A percentile compares a stretch with the other conserved stretches of the same genome.
Evolutionary conservation across 306 rosid species (phyloP).

Genomic region (Echinosophora koreensis): DNA sequence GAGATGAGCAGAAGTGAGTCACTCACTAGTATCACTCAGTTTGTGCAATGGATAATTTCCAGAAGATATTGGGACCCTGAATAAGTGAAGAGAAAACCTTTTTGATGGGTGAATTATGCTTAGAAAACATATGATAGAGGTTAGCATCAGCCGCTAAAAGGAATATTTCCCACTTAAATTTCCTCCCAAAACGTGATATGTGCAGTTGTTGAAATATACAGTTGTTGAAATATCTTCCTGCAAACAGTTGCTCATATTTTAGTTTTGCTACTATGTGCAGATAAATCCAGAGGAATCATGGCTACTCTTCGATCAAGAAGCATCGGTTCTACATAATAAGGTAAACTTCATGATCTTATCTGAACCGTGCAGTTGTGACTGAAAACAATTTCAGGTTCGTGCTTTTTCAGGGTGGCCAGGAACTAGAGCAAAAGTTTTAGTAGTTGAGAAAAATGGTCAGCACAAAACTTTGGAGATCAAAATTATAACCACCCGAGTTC

Average conservation of each 20-base stretch:
- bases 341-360: slow-evolving; percentile 56
- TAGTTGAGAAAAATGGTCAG: slow-evolving; percentile 60
- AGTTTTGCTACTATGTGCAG: slow-evolving; percentile 56
- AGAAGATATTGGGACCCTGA: too few species aligned
- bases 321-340: slow-evolving; percentile 78
- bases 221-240: slow-evolving; percentile 31
- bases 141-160: too few species aligned
- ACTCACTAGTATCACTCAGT: too few species aligned
- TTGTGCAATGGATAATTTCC: too few species aligned
- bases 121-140: too few species aligned
- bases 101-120: too few species aligned
- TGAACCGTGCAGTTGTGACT: slow-evolving; percentile 56
- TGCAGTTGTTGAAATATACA: background rate
- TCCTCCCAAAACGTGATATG: too few species aligned
- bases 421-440: slow-evolving; percentile 75
- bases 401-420: slow-evolving; percentile 99
- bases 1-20: too few species aligned
- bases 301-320: slow-evolving; percentile 83
- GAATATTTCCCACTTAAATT: too few species aligned
- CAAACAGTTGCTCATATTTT: slow-evolving; percentile 18
- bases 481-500: slow-evolving; percentile 77
- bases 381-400: slow-evolving; percentile 79
- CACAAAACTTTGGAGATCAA: slow-evolving; percentile 70
- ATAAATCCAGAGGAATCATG: slow-evolving; percentile 82
- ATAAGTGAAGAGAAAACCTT: too few species aligned